Evolutionary conservation across 352 stramenopile species (phyloP), one percentile per base, ranked within the genome.

Genomic region (Pythium sp.): DNA sequence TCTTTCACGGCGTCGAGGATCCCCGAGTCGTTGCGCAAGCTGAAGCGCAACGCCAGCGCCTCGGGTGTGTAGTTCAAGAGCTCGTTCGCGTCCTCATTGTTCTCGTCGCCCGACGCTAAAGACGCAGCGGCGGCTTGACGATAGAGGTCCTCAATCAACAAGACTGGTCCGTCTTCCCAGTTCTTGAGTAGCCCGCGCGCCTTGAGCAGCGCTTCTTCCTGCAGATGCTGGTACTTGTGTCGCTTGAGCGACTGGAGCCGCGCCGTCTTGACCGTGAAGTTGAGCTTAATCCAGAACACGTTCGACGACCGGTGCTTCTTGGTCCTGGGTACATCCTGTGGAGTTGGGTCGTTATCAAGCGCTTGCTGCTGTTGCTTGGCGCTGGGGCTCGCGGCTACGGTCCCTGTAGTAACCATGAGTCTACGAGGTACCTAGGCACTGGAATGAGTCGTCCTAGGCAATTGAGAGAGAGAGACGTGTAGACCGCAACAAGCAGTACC

Each of bases 191-290:
- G 59, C 0, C 79, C 84, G 22, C 80, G 74, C 26, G 80, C 84
- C 7, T 81, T 80, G 2, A 91, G 72, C 51, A 92, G 46, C 7
- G 82, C 79, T 49, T 92, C 79, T 34, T 91, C 84, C 63, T 92
- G 84, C 22, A 91, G 11, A 63, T 92, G 79, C 54, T 91, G 82
- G 62, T 90, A 91, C 73, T 92, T 91, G 41, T 90, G 78, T 20
- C 76, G 59, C 75, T 92, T 91, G 60, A 87, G 73, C 2, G 78
- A 71, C 67, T 89, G 84, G 26, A 92, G 59, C 0, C 78, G 76
- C 59, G 82, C 82, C 1, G 82, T 59, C 70, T 92, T 87, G 71
- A 90, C 80, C 11, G 81, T 88, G 62, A 91, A 88, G 60, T 91
- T 91, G 72, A 91, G 82, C 55, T 91, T 88, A 57, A 92, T 74